These are phyloP conservation scores for Sporobolus alterniflorus DNA, from an alignment of 202 grass and related monocot species.

Conservation along the genomic window DNA sequence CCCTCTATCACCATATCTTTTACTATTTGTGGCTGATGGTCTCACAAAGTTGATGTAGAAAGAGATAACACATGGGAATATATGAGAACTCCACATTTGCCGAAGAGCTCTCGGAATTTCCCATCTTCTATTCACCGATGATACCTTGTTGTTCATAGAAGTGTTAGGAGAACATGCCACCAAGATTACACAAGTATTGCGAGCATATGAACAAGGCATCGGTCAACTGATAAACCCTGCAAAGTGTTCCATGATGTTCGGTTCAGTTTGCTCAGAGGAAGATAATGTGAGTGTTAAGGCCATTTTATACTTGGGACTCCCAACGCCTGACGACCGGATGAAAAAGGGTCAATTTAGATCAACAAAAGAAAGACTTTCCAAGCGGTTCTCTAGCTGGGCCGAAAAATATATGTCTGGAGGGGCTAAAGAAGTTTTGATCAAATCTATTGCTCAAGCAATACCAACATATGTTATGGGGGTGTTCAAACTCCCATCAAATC, in stretches of 20 bases:
- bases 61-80: rapidly evolving
- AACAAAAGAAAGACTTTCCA: neutral
- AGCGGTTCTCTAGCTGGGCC: neutral
- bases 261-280: neutral
- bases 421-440: neutral
- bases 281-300: neutral
- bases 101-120: neutral
- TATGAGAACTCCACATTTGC: neutral
- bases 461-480: neutral
- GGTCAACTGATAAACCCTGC: neutral
- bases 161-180: rapidly evolving
- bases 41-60: neutral
- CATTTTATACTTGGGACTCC: neutral
- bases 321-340: neutral
- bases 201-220: neutral
- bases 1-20: neutral
- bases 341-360: neutral
- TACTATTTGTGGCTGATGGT: neutral
- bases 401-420: neutral
- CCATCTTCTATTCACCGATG: neutral
- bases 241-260: neutral
- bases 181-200: rapidly evolving
- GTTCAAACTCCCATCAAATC: neutral
- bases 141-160: neutral
- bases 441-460: neutral